Base-by-base conservation (phyloP, 441 rosid genomes). In the Rhodomyrtus psidioides region DNA sequence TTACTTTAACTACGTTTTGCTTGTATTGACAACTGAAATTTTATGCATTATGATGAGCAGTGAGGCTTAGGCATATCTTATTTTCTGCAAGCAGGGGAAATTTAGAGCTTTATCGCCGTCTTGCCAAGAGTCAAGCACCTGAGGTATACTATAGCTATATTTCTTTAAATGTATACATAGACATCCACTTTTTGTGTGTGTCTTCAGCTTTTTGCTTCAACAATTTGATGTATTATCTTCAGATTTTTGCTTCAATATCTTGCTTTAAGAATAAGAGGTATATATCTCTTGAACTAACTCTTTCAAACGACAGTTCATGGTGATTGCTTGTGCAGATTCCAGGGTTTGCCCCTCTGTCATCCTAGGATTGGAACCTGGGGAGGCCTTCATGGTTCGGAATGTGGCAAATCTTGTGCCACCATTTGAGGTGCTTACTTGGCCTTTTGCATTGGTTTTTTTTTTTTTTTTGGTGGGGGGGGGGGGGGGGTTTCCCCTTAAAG, bases 341-440 rank as follows among this genome's bases (percentile, higher is more conserved):
- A 94, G 99, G 90, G 99, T 97, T 85, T 97, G 99, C 88, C 99
- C 99, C 85, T 95, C 99, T 42, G 92, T 87, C 79, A 85, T 95
- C 86, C 90, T 97, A 75, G 99, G 99, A 89, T 95, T 96, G 89
- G 95, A 94, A 92, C 99, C 99, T 14, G 99, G 99, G 82, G 99
- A 95, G 90, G 97, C 99, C 85, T 97, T 97, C 91, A 92, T 91
- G 27, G 94, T 96, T 82, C 98, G 99, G 17, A 97, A 96, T 90
- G 93, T 97, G 84, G 99, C 98, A 14, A 97, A 97, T 89, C 83
- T 97, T 91, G 98, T 97, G 86, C 99, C 99, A 28, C 84, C 95
- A 10, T 92, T 85, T 86, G 96, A 97, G 98, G 99, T 97, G 62
- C 84, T 55, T 82, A 90, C 83, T 51, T 54, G 12, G 49, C 46